phyloP scores from a whole-genome alignment of 176 grass and related monocot genomes.

The Zoysia japonica region DNA sequence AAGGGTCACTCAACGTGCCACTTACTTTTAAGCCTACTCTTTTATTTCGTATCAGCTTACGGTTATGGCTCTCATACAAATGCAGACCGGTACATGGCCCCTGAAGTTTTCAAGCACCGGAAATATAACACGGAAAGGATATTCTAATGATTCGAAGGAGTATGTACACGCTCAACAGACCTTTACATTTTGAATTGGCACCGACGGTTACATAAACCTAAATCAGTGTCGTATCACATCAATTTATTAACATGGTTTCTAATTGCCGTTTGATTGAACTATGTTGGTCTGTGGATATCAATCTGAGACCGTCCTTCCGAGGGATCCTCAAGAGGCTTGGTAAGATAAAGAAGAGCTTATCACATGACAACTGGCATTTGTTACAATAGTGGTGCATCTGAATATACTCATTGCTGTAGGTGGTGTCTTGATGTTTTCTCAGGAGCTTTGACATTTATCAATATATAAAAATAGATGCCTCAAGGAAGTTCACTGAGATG shows the following conservation, averaged over 20 bases:
- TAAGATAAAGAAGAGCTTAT: conserved; percentile 71
- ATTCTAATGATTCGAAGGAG: conserved; percentile 74
- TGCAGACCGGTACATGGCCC: conserved; percentile 96
- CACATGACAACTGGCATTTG: conserved; percentile 83
- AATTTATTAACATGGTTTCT: conserved; percentile 30
- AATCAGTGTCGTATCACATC: neutral
- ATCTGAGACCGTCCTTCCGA: conserved; percentile 81
- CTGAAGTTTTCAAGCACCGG: conserved; percentile 98
- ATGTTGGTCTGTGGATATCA: conserved; percentile 82
- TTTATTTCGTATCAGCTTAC: conserved; percentile 7
- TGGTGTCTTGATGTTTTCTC: conserved; percentile 10
- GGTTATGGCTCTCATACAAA: conserved; percentile 26
- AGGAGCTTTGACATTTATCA: conserved; percentile 28
- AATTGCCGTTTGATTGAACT: conserved; percentile 64
- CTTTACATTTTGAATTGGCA: neutral
- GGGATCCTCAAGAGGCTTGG: conserved; percentile 94
- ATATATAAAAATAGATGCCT: conserved; percentile 59
- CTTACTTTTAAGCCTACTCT: conserved; percentile 26
- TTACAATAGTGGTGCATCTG: conserved; percentile 52
- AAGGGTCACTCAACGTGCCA: neutral
- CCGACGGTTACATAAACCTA: neutral
- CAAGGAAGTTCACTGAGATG: conserved; percentile 21
- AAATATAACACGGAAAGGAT: conserved; percentile 91
- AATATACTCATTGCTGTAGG: conserved; percentile 14
- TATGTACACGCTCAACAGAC: conserved; percentile 46